Conservation (phyloP, 148 eudicot genomes). For the Drosera capensis region DNA sequence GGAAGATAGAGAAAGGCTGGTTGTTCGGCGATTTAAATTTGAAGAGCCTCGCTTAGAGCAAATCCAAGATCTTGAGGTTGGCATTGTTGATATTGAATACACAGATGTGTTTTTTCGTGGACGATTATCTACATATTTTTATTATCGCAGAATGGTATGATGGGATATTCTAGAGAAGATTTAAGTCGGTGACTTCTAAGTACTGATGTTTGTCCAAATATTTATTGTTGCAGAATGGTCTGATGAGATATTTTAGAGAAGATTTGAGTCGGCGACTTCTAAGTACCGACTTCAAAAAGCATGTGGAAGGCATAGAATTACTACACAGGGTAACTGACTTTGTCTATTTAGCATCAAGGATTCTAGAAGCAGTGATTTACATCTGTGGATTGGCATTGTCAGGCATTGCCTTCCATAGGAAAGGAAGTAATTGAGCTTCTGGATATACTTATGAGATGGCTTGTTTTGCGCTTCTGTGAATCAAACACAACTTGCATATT, state of each 20-base stretch:
- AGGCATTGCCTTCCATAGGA: slow-evolving; percentile 74
- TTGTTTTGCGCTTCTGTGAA: slow-evolving; percentile 84
- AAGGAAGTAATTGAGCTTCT: slow-evolving; percentile 76
- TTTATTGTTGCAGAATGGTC: slow-evolving; percentile 41
- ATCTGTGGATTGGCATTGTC: slow-evolving; percentile 6
- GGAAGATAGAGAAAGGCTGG: slow-evolving; percentile 91
- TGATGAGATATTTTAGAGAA: slow-evolving; percentile 77
- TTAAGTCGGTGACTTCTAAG: neutral
- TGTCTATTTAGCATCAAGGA: neutral
- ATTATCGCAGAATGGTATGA: no score
- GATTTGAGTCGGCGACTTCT: slow-evolving; percentile 77
- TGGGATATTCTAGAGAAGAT: no score
- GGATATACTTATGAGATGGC: slow-evolving; percentile 88
- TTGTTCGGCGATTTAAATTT: slow-evolving; percentile 84
- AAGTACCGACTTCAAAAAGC: slow-evolving; percentile 91
- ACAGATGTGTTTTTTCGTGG: no score
- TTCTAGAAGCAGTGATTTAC: slow-evolving; percentile 10
- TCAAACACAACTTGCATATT: slow-evolving; percentile 86
- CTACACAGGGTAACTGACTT: slow-evolving; percentile 54
- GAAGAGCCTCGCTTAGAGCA: slow-evolving; percentile 95
- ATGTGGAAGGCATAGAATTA: slow-evolving; percentile 94
- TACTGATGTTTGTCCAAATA: neutral
- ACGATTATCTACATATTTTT: no score
- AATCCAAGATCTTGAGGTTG: slow-evolving; percentile 96
- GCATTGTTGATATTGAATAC: slow-evolving; percentile 4